A percentile compares a stretch with the other conserved stretches of the same genome.
These are phyloP conservation scores for Blastobotrys persicus DNA, from an alignment of 1,139 yeast species.

Conservation along the genomic window DNA sequence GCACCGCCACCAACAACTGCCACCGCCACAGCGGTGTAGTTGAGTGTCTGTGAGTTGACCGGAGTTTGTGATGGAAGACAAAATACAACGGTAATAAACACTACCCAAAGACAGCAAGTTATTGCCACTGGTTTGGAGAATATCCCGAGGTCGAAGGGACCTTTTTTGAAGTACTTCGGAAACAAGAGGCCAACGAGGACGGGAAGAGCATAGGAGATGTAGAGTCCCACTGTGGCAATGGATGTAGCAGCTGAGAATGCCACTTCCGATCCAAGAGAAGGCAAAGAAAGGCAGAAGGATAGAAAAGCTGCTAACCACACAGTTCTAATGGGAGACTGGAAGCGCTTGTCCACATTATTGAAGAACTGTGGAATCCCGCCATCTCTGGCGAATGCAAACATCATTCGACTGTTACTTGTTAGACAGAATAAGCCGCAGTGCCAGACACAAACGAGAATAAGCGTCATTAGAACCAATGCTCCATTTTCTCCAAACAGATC, in stretches of 20 bases:
- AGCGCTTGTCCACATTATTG: conserved; percentile 62
- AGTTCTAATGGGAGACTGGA: conserved; percentile 68
- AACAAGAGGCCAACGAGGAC: conserved; percentile 60
- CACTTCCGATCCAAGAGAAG: conserved; percentile 66
- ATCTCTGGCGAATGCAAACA: conserved; percentile 81
- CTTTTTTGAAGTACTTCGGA: conserved; percentile 63
- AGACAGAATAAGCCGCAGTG: conserved; percentile 36
- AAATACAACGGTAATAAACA: conserved; percentile 56
- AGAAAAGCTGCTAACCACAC: conserved; percentile 65
- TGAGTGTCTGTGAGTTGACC: conserved; percentile 62
- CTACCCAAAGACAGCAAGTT: conserved; percentile 58
- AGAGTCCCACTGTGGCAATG: conserved; percentile 75
- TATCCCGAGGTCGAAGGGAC: conserved; percentile 64
- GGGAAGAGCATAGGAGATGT: conserved; percentile 77
- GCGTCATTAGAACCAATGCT: conserved; percentile 35
- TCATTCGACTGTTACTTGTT: conserved; percentile 79
- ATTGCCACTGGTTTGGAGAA: conserved; percentile 63
- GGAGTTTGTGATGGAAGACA: conserved; percentile 76
- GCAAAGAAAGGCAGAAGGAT: conserved; percentile 57
- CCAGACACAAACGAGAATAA: conserved; percentile 25
- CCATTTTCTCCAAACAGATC: conserved; percentile 78
- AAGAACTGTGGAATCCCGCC: conserved; percentile 73
- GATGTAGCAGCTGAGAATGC: conserved; percentile 87
- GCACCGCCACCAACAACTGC: conserved; percentile 32
- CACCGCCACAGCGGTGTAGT: conserved; percentile 61